These are phyloP conservation scores for Phallus indusiatus DNA, from an alignment of 768 basidiomycete genomes.

Conservation along the genomic window DNA sequence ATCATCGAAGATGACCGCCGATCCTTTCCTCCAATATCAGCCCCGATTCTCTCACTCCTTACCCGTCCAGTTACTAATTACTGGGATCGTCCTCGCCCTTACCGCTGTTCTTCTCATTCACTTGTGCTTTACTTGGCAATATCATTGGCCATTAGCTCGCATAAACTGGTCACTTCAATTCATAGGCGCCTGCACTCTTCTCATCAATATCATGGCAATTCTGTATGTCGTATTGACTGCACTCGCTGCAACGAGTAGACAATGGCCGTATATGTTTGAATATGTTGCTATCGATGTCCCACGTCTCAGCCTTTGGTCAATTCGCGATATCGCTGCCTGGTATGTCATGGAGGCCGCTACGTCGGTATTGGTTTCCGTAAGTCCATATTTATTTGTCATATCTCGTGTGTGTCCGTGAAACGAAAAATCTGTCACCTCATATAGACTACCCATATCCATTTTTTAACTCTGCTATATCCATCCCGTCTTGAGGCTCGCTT, in stretches of 20 bases:
- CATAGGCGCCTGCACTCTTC: slow-evolving; percentile 69
- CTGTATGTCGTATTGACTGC: slow-evolving; percentile 63
- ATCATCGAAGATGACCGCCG: slow-evolving; percentile 21
- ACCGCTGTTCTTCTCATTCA: slow-evolving; percentile 81
- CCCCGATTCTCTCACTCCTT: slow-evolving; percentile 82
- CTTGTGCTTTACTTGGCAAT: slow-evolving; percentile 89
- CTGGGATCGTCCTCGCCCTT: slow-evolving; percentile 78
- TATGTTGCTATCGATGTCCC: slow-evolving; percentile 82
- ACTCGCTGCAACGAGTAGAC: slow-evolving; percentile 49
- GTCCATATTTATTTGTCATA: slow-evolving; percentile 15
- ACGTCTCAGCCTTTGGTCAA: slow-evolving; percentile 51
- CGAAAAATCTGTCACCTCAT: not conserved
- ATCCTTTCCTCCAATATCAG: slow-evolving; percentile 72
- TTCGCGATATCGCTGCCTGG: slow-evolving; percentile 66
- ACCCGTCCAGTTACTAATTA: slow-evolving; percentile 82
- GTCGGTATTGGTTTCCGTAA: slow-evolving; percentile 76
- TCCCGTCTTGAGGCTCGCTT: slow-evolving; percentile 80
- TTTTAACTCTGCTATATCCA: slow-evolving; percentile 90
- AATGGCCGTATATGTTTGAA: slow-evolving; percentile 94
- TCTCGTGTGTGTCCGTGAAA: not conserved
- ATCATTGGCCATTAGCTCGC: slow-evolving; percentile 89
- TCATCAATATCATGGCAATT: slow-evolving; percentile 69
- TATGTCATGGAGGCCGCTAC: slow-evolving; percentile 80
- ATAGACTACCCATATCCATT: slow-evolving; percentile 95
- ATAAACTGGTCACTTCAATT: slow-evolving; percentile 89